Base-by-base conservation (phyloP, 2,329 filamentous ascomycete genomes). In the Tothia fuscella region DNA sequence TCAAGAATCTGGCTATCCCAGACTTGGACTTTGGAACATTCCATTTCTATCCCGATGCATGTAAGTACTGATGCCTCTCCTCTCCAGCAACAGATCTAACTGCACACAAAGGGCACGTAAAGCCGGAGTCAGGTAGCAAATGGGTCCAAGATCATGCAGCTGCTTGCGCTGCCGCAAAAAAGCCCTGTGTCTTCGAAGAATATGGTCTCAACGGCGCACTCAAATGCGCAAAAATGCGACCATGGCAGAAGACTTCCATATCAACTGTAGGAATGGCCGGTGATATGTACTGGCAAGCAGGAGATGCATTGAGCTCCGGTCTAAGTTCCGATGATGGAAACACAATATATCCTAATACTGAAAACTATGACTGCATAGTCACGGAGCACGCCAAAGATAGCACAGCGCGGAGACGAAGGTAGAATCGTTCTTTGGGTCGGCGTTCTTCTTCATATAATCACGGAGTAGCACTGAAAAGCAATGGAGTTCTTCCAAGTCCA, bases 1-100 rank as follows among this genome's bases (percentile, higher is more conserved):
- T 60, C 16, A 60, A 59, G 45, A 71, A 72, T 49, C 56, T 76
- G 13, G 63, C 58, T 26, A 70, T 76, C 37, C 53, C 62, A 6
- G 71, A 68, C 14, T 62, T 76, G 9, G 72, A 75, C 50, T 76
- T 74, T 51, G 72, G 65, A 10, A 70, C 67, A 2, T 67, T 72
- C 50, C 70, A 74, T 48, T 52, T 72, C 10, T 74, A 73, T 47
- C 67, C 68, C 0, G 53, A 55, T 17, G 57, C 56, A 43, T 72
- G 68, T 65, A 47, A 49, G 25, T 57, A 28, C 20, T 55, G 20
- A 7, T 14, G 13, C 6, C 29, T 24, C 26, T 21, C 26, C 13
- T 4, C n/a, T 32, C 10, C 14, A 6, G 26, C 12, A 25, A 16
- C 14, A 24, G 16, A 24, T 17, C 31, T 43, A 41, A 44, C 10